Evolutionary conservation across 2,329 filamentous ascomycete species (phyloP), one percentile per base, ranked within the genome.

Genomic region (Thielaviopsis euricoi): DNA sequence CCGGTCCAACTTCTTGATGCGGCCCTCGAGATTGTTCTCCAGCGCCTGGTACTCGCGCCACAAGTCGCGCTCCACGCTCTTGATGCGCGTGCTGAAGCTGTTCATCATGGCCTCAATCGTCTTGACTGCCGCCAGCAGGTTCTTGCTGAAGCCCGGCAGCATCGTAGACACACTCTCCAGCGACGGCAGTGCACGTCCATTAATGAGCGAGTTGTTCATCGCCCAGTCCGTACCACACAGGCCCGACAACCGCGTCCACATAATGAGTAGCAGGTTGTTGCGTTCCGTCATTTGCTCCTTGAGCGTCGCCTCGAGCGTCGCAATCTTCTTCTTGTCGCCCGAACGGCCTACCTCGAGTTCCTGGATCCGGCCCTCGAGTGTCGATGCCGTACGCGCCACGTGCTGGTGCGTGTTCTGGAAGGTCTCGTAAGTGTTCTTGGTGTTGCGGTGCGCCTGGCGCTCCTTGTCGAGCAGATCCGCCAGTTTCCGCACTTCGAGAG

Each of bases 221-320:
- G 87, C 82, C 91, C 93, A 98, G 66, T 97, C 93, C 0, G 82
- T 79, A 12, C 93, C 93, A 65, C 93, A 97, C 50, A 97, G 77
- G 0, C 81, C 78, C 3, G 88, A 90, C 9, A 98, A 77, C 52
- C 87, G 81, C 62, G 91, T 91, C 93, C 93, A 98, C 5, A 97
- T 74, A n/a, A 82, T 78, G 22, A 96, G 79, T 19, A 97, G 77
- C 56, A 98, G 75, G 61, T 87, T 86, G 71, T 97, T 96, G 58
- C 93, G 84, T 71, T 97, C 93, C 50, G 79, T 80, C 46, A 97
- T 78, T 71, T 97, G 89, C 56, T 96, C 90, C 64, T 86, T 87
- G 70, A 88, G 87, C 59, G 84, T 81, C 62, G 83, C 77, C 70
- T 98, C 93, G 7, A 96, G 77, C 56, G 79, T 76, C 1, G 82